Base-by-base conservation (phyloP, 2,329 filamentous ascomycete species). In the Knufia fluminis region DNA sequence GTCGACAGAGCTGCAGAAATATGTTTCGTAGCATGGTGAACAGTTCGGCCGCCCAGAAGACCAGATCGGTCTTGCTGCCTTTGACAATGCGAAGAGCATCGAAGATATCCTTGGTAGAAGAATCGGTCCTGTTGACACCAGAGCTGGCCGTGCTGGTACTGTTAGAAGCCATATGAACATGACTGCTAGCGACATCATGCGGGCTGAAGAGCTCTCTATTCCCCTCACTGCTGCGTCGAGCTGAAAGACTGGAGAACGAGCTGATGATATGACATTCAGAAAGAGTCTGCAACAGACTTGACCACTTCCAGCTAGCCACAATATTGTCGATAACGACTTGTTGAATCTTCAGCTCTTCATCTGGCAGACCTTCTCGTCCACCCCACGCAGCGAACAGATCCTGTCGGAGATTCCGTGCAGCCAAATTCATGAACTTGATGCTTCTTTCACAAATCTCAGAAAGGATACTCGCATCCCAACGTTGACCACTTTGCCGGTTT, bases 381-480 rank as follows among this genome's bases (percentile, higher is more conserved):
- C 57, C 57, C 56, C 56, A 58, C 16, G 57, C 80, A n/a, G 76
- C 73, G 41, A 80, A 68, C 2, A 97, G 71, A 61, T 97, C 92
- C 48, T 80, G 77, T 46, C 89, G 79, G 69, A 97, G 81, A 19
- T 89, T 80, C 47, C 86, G 80, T 2, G 87, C 85, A 32, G 87
- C 82, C 33, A 83, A 79, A 1, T 86, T 84, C 32, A 97, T 84
- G 59, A 96, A 97, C 54, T 86, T 83, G 8, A 92, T 75, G 1
- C 88, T 83, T 51, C 90, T 78, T 53, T 82, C 81, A 62, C 89
- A 94, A 23, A 96, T 80, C 61, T 97, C 89, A 1, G 87, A 85
- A n/a, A 96, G 75, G 54, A 89, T 79, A 22, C 49, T 48, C 24
- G 53, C 46, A 46, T 59, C 48, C 46, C 36, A 49, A 4, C 46